Evolutionary conservation across 75 land plant species (phyloP), one percentile per base, ranked within the genome.

Genomic region (Azolla pinnata): DNA sequence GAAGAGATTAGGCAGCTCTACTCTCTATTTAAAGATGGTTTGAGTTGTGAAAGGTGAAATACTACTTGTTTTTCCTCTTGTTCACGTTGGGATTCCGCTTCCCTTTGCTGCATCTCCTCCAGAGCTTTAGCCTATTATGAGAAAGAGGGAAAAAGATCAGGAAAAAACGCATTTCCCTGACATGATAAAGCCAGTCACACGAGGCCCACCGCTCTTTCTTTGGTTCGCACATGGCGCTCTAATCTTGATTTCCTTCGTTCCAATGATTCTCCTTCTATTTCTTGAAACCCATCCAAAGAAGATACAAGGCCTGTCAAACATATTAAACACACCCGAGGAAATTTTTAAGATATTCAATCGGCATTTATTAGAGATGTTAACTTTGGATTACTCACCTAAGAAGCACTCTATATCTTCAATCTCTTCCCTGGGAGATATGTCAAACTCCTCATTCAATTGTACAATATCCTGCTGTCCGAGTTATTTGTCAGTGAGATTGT

Each of bases 171-270:
- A 55, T 35, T 5, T 35, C 40, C 5, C 40, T 35, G 3, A 25
- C 5, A 55, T 12, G 30, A 19, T 25, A 2, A 28, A 24, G 29
- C 29, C 30, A 24, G 16, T 21, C 29, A 5, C 23, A 55, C 12
- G 24, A 4, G 14, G 28, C 42, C 34, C 34, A 58, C 60, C 9
- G 35, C 60, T 17, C 60, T 4, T 19, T 23, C 23, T 31, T 16
- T 21, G 10, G 60, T 44, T 23, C 60, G 34, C 19, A 31, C 38
- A 58, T 58, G 60, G n/a, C 60, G 60, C 35, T 58, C 60, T 44
- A 9, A 58, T 58, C 60, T 31, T 19, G 44, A 32, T 9, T 31
- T 33, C 60, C 60, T 32, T 2, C 60, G 34, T 35, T 58, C 60
- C 16, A n/a, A 9, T 14, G 33, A 4, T 33, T 58, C 60, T 58